Conservation (phyloP, 176 grass and related monocot species). For the Rhynchospora pubera region DNA sequence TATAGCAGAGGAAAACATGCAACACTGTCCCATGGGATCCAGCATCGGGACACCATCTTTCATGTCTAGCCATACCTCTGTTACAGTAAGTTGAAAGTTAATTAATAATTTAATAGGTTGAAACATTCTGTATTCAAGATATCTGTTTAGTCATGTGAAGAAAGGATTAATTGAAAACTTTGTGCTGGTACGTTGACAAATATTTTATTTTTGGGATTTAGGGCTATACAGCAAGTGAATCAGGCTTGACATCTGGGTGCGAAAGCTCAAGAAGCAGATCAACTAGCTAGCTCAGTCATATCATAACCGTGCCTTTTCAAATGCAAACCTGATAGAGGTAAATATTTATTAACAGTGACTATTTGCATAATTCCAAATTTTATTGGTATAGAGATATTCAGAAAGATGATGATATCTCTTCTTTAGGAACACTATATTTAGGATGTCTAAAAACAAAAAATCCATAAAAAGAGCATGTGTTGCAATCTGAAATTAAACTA, state of each 20-base stretch:
- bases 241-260: neutral
- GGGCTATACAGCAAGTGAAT: constrained; percentile 12
- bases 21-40: neutral
- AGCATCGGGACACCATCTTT: neutral
- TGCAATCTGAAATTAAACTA: neutral
- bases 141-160: neutral
- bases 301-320: neutral
- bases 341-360: neutral
- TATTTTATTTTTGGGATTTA: neutral
- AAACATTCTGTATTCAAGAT: constrained; percentile 1
- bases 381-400: neutral
- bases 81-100: constrained; percentile 9
- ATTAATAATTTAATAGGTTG: neutral
- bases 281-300: neutral
- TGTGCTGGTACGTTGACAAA: neutral
- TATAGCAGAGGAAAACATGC: constrained; percentile 12
- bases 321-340: neutral
- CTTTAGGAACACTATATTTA: too few relatives aligned
- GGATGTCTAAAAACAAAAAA: neutral
- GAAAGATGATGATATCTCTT: too few relatives aligned
- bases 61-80: constrained; percentile 5
- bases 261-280: constrained; percentile 20
- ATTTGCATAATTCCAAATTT: neutral
- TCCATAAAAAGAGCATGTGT: neutral
- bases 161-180: neutral